Evolutionary conservation across 371 early-diverging fungal species (phyloP), one percentile per base, ranked within the genome.

Genomic region (Rhizomucor pusillus): DNA sequence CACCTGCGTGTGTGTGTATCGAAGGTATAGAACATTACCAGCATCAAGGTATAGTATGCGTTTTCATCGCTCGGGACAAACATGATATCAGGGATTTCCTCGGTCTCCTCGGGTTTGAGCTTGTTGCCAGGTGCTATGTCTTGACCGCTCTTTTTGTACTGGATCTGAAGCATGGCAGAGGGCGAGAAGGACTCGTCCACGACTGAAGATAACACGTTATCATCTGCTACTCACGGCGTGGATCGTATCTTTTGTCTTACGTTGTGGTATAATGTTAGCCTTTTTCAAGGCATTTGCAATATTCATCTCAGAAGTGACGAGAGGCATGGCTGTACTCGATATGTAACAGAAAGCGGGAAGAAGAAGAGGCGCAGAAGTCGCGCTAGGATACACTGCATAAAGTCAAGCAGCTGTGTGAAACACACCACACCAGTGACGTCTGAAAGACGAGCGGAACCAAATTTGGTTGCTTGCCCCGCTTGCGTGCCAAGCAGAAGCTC

Each of bases 111-210:
- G 24, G 71, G 64, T 35, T 63, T 52, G 14, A 82, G 57, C 29
- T 50, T 66, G 52, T 83, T 83, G 44, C 81, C 81, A 19, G 80
- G 59, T 1, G 73, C 65, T 34, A 78, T 77, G 13, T 82, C 78
- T 33, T 76, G 54, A 37, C 66, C 71, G 5, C 23, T 18, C 39
- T 54, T 49, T 14, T 67, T 66, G 45, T 73, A 83, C 35, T 63
- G 67, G 48, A 78, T 54, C 43, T 54, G 59, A 5, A 82, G 53
- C 41, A 78, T 18, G 37, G 75, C 75, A 29, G 63, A 63, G 29
- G 72, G 51, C 0, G 48, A 43, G 59, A 80, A 78, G 16, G 51
- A 53, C 22, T 71, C 66, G 16, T 52, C 50, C 37, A 73, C 47
- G 35, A 65, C 69, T 71, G 52, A 4, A 3, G 19, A 41, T 19